These are phyloP conservation scores for Ophiocordyceps camponoti-rufipedis DNA, from an alignment of 2,329 filamentous ascomycete genomes.

Conservation along the genomic window DNA sequence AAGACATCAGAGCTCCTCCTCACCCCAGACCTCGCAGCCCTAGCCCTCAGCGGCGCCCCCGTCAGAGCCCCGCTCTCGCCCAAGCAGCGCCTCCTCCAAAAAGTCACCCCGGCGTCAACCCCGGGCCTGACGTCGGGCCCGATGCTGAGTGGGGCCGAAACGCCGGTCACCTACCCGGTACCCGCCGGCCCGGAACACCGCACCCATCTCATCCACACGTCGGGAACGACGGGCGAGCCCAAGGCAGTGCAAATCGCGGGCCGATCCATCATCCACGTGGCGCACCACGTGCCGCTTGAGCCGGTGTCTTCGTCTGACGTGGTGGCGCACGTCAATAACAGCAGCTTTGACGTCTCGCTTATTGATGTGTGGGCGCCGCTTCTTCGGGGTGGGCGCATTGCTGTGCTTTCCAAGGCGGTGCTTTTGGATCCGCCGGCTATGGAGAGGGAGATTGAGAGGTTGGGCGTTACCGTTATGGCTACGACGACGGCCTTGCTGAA, in stretches of 20 bases:
- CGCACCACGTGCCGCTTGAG: not conserved
- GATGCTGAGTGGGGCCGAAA: not conserved
- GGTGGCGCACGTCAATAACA: conserved; percentile 1
- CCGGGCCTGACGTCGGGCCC: not conserved
- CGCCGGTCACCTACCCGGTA: not conserved
- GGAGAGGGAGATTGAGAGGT: not conserved
- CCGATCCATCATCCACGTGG: not conserved
- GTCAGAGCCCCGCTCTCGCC: no score
- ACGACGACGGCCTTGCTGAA: not conserved
- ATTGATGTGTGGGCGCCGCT: not conserved
- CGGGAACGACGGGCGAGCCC: not conserved
- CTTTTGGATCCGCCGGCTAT: not conserved
- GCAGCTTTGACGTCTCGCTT: conserved; percentile 1
- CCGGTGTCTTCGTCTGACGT: not conserved
- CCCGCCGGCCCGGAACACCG: not conserved
- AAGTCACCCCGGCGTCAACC: not conserved
- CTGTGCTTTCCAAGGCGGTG: not conserved
- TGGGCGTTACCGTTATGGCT: not conserved
- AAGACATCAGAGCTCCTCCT: no score
- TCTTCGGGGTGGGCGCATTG: not conserved
- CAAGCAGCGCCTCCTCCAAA: no score
- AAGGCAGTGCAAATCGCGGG: not conserved
- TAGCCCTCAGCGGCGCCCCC: no score
- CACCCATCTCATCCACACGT: conserved; percentile 1
- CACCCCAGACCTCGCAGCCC: no score